phyloP scores from a whole-genome alignment of 2,329 filamentous ascomycete genomes.

The Cladosporium oxysporum region DNA sequence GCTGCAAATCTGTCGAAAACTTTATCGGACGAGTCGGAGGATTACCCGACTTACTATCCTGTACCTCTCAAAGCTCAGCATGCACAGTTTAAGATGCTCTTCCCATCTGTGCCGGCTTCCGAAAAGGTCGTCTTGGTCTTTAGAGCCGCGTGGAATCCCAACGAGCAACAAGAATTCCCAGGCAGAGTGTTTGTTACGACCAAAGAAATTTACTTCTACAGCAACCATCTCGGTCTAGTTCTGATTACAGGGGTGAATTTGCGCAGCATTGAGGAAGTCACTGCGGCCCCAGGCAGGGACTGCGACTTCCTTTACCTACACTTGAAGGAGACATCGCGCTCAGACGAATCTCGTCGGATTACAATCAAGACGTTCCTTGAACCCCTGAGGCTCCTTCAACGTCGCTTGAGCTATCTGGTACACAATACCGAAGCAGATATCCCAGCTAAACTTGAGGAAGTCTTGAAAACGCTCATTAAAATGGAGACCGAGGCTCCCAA shows the following conservation, averaged over 20 bases:
- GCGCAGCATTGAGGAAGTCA: constrained; percentile 80
- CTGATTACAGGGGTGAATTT: constrained; percentile 77
- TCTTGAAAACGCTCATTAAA: constrained; percentile 71
- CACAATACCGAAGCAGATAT: constrained; percentile 75
- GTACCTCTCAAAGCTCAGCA: constrained; percentile 73
- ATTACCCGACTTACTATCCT: constrained; percentile 76
- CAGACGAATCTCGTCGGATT: constrained; percentile 68
- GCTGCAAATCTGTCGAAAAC: constrained; percentile 20
- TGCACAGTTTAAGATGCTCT: constrained; percentile 88
- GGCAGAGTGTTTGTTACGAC: constrained; percentile 86
- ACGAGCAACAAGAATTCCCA: constrained; percentile 74
- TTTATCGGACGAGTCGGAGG: constrained; percentile 45
- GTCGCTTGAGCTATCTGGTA: constrained; percentile 80
- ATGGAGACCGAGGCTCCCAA: constrained; percentile 65
- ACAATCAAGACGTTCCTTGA: constrained; percentile 94
- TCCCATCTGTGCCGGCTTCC: constrained; percentile 73
- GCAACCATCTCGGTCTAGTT: constrained; percentile 88
- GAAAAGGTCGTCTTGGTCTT: constrained; percentile 92
- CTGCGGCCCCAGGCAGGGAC: constrained; percentile 82
- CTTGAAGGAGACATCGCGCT: constrained; percentile 58
- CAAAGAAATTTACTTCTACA: constrained; percentile 92
- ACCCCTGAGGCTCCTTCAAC: constrained; percentile 77
- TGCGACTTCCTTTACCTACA: constrained; percentile 93
- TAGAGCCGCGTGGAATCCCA: constrained; percentile 82
- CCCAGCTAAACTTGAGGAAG: constrained; percentile 66